Base-by-base conservation (phyloP, 2,329 filamentous ascomycete species). In the Nectriaceae sp. region DNA sequence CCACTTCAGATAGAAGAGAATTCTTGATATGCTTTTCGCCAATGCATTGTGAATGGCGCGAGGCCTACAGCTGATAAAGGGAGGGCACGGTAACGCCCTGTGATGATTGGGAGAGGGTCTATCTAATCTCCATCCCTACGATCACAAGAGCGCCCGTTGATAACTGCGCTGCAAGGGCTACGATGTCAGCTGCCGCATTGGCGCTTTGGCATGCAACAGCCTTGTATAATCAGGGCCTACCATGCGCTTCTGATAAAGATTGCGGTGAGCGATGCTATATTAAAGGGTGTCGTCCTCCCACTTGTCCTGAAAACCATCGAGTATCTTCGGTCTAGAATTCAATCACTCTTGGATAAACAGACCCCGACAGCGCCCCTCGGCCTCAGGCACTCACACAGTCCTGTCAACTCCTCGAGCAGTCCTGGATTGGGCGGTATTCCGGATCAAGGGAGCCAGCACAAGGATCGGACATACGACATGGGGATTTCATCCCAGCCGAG, bases 81-180 rank as follows among this genome's bases (percentile, higher is more conserved):
- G 4, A 21, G 8, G 15, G 26, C 26, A 21, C 19, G 11, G 37
- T 8, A 21, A 39, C 20, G 16, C 37, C 16, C 33, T 36, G 33
- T 36, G 33, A 36, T 16, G n/a, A 36, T 16, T 36, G 33, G 33
- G 37, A 20, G 8, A n/a, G 37, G 8, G 16, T 8, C 37, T 39
- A 39, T 39, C 37, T 39, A 21, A 39, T 39, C 37, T 39, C 37
- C 37, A 39, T 39, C 18, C 37, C 37, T 39, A 20, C 37, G 37
- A 39, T 21, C 18, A 15, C 37, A 21, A 18, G 18, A 21, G 21
- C 37, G 19, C 19, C 37, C 37, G 19, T 21, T 21, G 37, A 39
- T 39, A 39, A 21, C 33, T 11, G 33, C 33, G 16, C 8, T 16
- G 20, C 33, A 37, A 18, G 33, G 33, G 33, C 33, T 6, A 37